Percentiles rank a stretch among this genome's conserved stretches.
Conservation (phyloP, 495 filamentous ascomycete genomes). For the Xylaria venustula region DNA sequence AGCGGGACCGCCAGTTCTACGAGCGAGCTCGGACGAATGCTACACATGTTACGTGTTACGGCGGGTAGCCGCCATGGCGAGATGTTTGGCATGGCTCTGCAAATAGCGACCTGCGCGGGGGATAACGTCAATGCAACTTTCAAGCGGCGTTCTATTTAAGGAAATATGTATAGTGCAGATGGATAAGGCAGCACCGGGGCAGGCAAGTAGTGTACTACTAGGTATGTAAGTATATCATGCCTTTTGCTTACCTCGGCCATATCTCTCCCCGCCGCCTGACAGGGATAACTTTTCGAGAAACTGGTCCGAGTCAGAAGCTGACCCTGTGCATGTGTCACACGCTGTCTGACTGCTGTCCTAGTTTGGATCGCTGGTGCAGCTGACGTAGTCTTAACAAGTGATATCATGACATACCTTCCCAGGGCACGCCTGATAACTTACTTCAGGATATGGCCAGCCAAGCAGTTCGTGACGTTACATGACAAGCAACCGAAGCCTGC, state of each 20-base stretch:
- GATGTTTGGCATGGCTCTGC: not conserved
- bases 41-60: conserved; percentile 10
- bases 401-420: conserved; percentile 6
- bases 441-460: not conserved
- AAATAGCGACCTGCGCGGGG: not conserved
- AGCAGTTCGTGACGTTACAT: conserved; percentile 11
- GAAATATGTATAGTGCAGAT: conserved; percentile 5
- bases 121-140: conserved; percentile 8
- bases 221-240: too few relatives aligned
- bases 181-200: conserved; percentile 1
- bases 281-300: conserved; percentile 2
- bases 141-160: conserved; percentile 11
- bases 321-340: conserved; percentile 11
- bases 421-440: not conserved
- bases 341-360: not conserved
- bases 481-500: not conserved
- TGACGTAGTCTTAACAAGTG: not conserved
- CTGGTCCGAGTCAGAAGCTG: conserved; percentile 2
- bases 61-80: not conserved
- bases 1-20: conserved; percentile 5
- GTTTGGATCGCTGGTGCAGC: conserved; percentile 3
- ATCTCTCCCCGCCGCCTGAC: not conserved
- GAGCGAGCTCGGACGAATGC: conserved; percentile 1
- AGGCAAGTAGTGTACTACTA: conserved; percentile 10
- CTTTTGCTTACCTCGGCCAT: not conserved